phyloP scores from a whole-genome alignment of 805 yeast species.

The Yarrowia divulgata region DNA sequence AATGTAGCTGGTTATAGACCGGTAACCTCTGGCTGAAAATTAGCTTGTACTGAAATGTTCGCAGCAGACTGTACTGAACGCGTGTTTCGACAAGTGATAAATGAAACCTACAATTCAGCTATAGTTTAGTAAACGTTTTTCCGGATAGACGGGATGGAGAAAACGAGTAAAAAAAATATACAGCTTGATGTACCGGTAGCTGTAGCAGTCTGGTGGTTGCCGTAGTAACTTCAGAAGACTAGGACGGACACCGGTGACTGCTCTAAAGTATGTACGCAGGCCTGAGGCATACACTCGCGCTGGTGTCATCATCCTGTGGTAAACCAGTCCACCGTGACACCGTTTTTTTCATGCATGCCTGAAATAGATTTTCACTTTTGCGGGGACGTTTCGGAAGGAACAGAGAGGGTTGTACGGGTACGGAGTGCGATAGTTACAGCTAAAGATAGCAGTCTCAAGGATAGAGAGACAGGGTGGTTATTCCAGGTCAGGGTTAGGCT shows the following conservation, averaged over 20 bases:
- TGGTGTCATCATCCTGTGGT: too few relatives aligned
- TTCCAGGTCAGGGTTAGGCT: background rate
- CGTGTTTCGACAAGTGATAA: too few relatives aligned
- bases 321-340: too few relatives aligned
- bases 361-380: slow-evolving; percentile 2
- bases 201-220: too few relatives aligned
- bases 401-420: background rate
- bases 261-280: too few relatives aligned
- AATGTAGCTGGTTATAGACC: too few relatives aligned
- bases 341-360: background rate
- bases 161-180: background rate
- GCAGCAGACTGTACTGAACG: background rate
- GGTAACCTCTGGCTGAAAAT: background rate
- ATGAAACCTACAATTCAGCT: too few relatives aligned
- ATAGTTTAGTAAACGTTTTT: background rate
- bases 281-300: too few relatives aligned
- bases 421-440: background rate
- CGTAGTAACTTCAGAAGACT: too few relatives aligned
- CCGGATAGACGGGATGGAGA: background rate
- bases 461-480: background rate
- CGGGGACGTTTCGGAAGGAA: slow-evolving; percentile 6
- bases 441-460: slow-evolving; percentile 16
- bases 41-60: slow-evolving; percentile 1
- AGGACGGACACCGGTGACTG: too few relatives aligned
- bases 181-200: too few relatives aligned